Evolutionary conservation across 345 rosid genomes (phyloP), one percentile per base, ranked within the genome.

Genomic region (Lumnitzera racemosa): DNA sequence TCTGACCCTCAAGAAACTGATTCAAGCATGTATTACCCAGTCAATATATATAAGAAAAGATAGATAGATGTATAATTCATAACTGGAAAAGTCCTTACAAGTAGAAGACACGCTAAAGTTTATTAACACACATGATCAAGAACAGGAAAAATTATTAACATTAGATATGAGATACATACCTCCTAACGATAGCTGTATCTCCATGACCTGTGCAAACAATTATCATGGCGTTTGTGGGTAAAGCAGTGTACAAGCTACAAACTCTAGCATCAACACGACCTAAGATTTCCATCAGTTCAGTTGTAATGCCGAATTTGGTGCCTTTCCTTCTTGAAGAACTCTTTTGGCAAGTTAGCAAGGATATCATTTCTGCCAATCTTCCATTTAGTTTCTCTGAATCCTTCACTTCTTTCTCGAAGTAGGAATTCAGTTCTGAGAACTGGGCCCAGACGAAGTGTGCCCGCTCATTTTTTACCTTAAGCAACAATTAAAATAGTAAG

Each of bases 131-230:
- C 20, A 13, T 49, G 20, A 14, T 2, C 20, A 49, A 9, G n/a
- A 16, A 49, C 52, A 36, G 52, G 15, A 3, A 36, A 3, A 46
- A 5, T 46, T 27, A 41, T 24, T 12, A 5, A 31, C 25, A 59
- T 29, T 11, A 36, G 46, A 43, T 12, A 17, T 46, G 52, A 25
- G 5, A 60, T 14, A 68, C 75, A 36, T 63, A 92, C 99, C 95
- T 86, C 63, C 83, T 80, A 55, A 90, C 95, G 57, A 77, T 69
- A 49, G 95, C 88, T 12, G 77, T 94, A 79, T 94, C 92, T 66
- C 99, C 99, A 68, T 90, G 99, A 58, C 96, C 99, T 0, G 99
- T 86, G 83, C 95, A 94, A 69, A 94, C 76, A 74, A 90, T 83
- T 57, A 94, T 75, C 97, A 94, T 79, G 58, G 95, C 61, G 68